Base-by-base conservation (phyloP, 2,329 filamentous ascomycete species). In the Calonectria ilicicola region DNA sequence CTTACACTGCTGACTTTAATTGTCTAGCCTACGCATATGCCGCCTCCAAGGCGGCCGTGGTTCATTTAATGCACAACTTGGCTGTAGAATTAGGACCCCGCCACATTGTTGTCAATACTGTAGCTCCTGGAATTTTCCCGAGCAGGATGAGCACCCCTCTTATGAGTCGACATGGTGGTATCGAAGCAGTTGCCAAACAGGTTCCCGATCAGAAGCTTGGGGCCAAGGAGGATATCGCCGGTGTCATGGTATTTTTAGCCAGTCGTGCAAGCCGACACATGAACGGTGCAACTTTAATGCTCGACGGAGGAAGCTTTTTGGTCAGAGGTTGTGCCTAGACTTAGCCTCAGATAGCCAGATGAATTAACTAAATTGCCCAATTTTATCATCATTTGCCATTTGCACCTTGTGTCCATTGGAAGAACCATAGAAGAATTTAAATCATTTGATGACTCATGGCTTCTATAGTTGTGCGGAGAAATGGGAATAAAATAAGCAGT, bases 31-130 rank as follows among this genome's bases (percentile, higher is more conserved):
- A 63, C 17, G 58, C 58, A 0, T 63, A 63, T 27, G 58, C 58
- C 3, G 38, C 58, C 21, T 63, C 58, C 14, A 63, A 63, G 40
- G 58, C 58, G 3, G 58, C 58, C 14, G 58, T 63, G 17, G 23
- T 63, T 6, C 58, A 63, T 44, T 38, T 68, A 17, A 53, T 49
- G 35, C 65, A 53, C 51, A 68, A 68, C 35, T 51, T 68, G 2
- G 65, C 65, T n/a, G 49, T 68, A 10, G 65, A 68, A 17, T 21
- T 68, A 6, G 65, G 65, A 21, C 65, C 65, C 17, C 51, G 65
- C 14, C 58, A 63, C 21, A 63, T 63, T 15, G 44, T 65, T 35
- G 63, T 65, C 17, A 65, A 65, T 5, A 44, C 63, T 1, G 63
- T 65, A 14, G 63, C 63, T 40, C 63, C 63, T 15, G 63, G 63